Evolutionary conservation across 1,284 basidiomycete genomes (phyloP), one percentile per base, ranked within the genome.

Genomic region (Acaromyces ingoldii): DNA sequence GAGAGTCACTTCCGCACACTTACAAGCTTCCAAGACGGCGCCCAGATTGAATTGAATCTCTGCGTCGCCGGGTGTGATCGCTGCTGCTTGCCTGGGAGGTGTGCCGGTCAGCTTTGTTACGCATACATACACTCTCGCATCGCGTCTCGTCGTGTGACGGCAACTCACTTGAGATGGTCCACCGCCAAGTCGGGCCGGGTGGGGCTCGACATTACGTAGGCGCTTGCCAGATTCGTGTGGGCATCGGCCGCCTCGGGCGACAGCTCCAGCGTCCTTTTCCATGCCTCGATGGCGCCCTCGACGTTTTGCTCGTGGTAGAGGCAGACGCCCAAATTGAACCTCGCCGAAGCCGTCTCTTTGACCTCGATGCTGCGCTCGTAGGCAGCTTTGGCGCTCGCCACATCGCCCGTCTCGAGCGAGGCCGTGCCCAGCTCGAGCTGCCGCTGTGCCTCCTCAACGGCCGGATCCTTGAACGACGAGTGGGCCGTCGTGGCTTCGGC

Each of bases 11-110:
- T 89, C 87, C 25, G 91, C 79, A 56, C 82, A 81, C 49, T 86
- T 88, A 70, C 89, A 84, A 48, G 89, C 89, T 83, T 91, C 89
- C 51, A 91, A 80, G 64, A 91, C 88, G 22, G 88, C 89, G 25
- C 87, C 91, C 49, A 92, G 82, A 78, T 92, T 95, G 81, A 91
- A 95, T 28, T 89, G 86, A 72, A 93, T 91, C 77, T 96, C 91
- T 67, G 89, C 85, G 79, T 95, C 91, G 72, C 91, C 87, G 31
- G 91, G 91, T 40, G 87, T 83, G 59, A 95, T 82, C 30, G 85
- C 84, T 31, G 86, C 82, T 24, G 91, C 91, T 65, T 88, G 85
- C 60, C 91, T 93, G 76, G 30, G 42, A 31, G 34, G 26, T 34
- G 45, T 10, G 44, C 10, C 10, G 49, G 39, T 6, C 2, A 51